Conservation (phyloP, 2,329 filamentous ascomycete species). For the Sporothrix humicola region DNA sequence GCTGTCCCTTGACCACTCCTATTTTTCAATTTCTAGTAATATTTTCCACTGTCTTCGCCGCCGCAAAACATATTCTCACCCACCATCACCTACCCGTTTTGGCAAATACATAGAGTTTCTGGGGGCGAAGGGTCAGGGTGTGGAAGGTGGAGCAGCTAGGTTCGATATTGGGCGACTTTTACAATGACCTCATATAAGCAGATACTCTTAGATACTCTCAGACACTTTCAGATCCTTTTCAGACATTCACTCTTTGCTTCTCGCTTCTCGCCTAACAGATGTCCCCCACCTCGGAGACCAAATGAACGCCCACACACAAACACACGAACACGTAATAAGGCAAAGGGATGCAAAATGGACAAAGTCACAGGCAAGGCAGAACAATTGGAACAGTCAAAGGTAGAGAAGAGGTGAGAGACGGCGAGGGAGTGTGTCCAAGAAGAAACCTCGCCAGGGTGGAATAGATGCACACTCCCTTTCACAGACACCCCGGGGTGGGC, state of each 20-base stretch:
- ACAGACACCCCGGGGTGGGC: background rate
- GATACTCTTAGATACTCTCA: background rate
- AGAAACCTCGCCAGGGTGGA: background rate
- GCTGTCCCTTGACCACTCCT: background rate
- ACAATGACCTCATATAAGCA: conserved; percentile 20
- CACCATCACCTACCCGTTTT: conserved; percentile 37
- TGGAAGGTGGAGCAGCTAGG: background rate
- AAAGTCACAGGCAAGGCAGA: background rate
- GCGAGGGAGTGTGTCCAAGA: background rate
- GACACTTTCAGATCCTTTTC: background rate
- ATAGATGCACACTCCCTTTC: background rate
- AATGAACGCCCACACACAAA: conserved; percentile 26
- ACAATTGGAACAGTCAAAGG: background rate
- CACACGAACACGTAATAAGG: conserved; percentile 24
- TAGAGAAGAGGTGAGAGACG: background rate
- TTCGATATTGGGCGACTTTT: background rate
- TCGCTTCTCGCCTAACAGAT: conserved; percentile 7
- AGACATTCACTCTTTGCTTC: background rate
- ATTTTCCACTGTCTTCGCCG: conserved; percentile 13
- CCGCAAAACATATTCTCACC: conserved; percentile 15
- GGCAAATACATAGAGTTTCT: conserved; percentile 22
- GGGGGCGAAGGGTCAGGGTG: conserved; percentile 10
- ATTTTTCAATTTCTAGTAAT: background rate
- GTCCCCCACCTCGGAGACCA: background rate
- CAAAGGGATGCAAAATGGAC: background rate